Evolutionary conservation across 768 basidiomycete species (phyloP).

Genomic region (Tulasnella sp.): DNA sequence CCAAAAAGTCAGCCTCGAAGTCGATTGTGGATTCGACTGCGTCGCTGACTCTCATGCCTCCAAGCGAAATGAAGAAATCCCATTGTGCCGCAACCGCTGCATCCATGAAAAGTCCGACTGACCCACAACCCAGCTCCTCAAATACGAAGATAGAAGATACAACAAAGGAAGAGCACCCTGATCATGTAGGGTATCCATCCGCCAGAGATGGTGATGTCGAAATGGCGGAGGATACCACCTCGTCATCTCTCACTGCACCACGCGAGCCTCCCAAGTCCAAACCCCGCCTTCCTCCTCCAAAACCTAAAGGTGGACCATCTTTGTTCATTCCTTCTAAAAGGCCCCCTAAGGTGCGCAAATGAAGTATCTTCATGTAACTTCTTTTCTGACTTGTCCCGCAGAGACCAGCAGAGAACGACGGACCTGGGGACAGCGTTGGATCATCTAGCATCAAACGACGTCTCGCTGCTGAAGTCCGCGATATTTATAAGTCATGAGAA

Average conservation of each 20-base stretch:
- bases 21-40: too few relatives aligned
- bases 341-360: constrained; percentile 11
- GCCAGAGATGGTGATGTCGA: not conserved
- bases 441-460: too few relatives aligned
- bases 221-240: not conserved
- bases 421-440: too few relatives aligned
- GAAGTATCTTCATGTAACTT: not conserved
- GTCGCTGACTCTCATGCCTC: too few relatives aligned
- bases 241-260: not conserved
- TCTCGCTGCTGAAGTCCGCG: too few relatives aligned
- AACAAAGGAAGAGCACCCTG: not conserved
- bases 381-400: too few relatives aligned
- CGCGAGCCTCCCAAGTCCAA: not conserved
- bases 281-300: constrained; percentile 18
- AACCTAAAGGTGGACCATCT: constrained; percentile 22
- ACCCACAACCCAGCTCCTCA: not conserved
- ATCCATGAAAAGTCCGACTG: not conserved
- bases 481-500: too few relatives aligned
- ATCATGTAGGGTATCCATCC: not conserved
- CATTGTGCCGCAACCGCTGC: too few relatives aligned
- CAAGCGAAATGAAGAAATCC: too few relatives aligned
- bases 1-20: too few relatives aligned
- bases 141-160: not conserved
- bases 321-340: constrained; percentile 58
- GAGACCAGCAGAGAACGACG: too few relatives aligned